Base-by-base conservation (phyloP, 2,329 filamentous ascomycete genomes). In the Calycina marina region DNA sequence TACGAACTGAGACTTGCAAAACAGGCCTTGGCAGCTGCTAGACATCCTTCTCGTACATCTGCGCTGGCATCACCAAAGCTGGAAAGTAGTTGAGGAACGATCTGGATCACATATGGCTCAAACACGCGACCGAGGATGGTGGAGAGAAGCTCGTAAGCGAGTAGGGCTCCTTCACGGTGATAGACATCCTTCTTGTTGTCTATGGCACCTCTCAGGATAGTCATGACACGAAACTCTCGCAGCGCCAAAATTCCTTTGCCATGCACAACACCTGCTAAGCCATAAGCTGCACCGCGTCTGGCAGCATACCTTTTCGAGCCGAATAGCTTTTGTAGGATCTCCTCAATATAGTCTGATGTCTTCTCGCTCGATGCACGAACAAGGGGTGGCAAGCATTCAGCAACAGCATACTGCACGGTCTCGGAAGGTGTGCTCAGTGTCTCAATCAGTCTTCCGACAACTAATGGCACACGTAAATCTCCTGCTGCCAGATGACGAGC, bases 391-490 rank as follows among this genome's bases (percentile, higher is more conserved):
- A 98, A 63, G 48, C 90, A 98, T 49, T 90, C 83, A 3, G 92
- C 85, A 37, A 96, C 86, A 28, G 90, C 90, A 52, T 90, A 94
- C 56, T 98, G 90, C 2, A 98, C 90, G 11, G 83, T 86, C 56
- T 98, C 90, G 0, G 90, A 96, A 16, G 90, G 90, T 9, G 88
- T 96, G 54, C 79, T 90, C 27, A 98, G 63, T 5, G 92, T 94
- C 14, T 75, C 72, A 35, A 98, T 66, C 14, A 98, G 65, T 40
- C 85, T 74, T 45, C 88, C 77, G 31, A 98, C 77, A 28, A 98
- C 90, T 35, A 79, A 75, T 1, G 86, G 84, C 30, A 96, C 72
- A 48, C 92, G 86, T 43, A 73, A 60, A 54, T 98, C 90, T n/a
- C 85, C 84, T 5, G 74, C 58, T 44, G 80, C 72, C 37, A 98